Evolutionary conservation across 2,329 filamentous ascomycete species (phyloP).

Genomic region (Penicillium sp.): DNA sequence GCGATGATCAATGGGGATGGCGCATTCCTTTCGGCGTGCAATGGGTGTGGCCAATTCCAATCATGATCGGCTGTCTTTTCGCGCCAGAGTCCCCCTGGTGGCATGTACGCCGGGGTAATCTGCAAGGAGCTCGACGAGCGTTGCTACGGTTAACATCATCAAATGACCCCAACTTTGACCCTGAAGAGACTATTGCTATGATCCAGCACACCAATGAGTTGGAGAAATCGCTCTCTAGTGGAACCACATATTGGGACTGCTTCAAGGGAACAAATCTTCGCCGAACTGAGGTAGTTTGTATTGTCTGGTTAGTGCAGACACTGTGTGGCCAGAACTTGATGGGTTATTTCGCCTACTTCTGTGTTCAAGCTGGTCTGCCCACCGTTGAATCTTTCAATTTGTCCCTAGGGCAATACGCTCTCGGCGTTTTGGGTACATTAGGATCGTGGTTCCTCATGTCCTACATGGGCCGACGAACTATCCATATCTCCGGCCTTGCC

Average conservation of each 20-base stretch:
- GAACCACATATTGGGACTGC: slow-evolving; percentile 73
- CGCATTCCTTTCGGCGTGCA: slow-evolving; percentile 50
- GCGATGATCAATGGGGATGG: slow-evolving; percentile 48
- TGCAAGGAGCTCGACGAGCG: slow-evolving; percentile 43
- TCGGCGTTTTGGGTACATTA: slow-evolving; percentile 53
- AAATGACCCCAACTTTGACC: slow-evolving; percentile 66
- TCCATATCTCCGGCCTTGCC: slow-evolving; percentile 35
- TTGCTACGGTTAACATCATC: slow-evolving; percentile 42
- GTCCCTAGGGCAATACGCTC: slow-evolving; percentile 42
- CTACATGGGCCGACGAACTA: slow-evolving; percentile 39
- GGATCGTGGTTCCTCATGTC: slow-evolving; percentile 51
- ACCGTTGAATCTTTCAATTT: slow-evolving; percentile 23
- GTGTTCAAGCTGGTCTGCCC: slow-evolving; percentile 43
- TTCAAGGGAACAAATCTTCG: slow-evolving; percentile 76
- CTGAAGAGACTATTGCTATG: slow-evolving; percentile 80
- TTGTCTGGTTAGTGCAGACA: slow-evolving; percentile 61
- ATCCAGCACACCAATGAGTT: slow-evolving; percentile 82
- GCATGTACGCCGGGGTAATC: slow-evolving; percentile 44
- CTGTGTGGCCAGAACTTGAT: slow-evolving; percentile 60
- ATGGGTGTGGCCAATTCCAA: slow-evolving; percentile 50
- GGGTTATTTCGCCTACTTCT: slow-evolving; percentile 59
- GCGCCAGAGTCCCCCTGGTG: slow-evolving; percentile 51
- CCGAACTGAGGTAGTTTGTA: slow-evolving; percentile 67
- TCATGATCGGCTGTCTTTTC: slow-evolving; percentile 42
- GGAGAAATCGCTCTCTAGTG: slow-evolving; percentile 68